Evolutionary conservation across 2,329 filamentous ascomycete genomes (phyloP).

Genomic region (Scopulariopsis brevicaulis): DNA sequence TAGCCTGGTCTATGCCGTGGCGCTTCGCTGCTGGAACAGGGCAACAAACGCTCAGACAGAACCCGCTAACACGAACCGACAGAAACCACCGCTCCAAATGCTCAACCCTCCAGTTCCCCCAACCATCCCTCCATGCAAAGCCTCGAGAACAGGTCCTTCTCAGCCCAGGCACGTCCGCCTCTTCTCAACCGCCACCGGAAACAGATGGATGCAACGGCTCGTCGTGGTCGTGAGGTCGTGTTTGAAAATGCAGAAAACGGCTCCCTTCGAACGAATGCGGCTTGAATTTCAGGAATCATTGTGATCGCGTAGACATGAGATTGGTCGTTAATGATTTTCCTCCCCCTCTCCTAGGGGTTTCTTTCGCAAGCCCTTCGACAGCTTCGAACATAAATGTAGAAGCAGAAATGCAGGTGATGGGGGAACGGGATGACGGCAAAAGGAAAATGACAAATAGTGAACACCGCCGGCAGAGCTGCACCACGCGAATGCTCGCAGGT

Average conservation of each 20-base stretch:
- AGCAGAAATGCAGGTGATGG: neutral
- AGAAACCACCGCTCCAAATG: neutral
- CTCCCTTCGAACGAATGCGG: neutral
- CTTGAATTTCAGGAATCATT: slow-evolving; percentile 1
- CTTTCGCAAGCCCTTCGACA: neutral
- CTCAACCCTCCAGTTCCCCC: neutral
- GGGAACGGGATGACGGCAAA: neutral
- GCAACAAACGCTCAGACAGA: neutral
- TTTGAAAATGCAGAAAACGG: neutral
- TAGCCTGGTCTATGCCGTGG: neutral
- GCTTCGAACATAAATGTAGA: neutral
- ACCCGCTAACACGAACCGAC: neutral
- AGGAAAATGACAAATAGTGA: neutral
- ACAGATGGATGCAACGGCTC: neutral
- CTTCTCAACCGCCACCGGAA: neutral
- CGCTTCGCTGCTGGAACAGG: neutral
- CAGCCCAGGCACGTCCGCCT: neutral
- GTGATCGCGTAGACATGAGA: slow-evolving; percentile 9
- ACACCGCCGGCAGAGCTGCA: neutral
- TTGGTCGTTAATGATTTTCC: neutral
- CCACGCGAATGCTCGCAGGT: neutral
- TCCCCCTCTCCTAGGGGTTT: neutral
- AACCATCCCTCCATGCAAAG: neutral
- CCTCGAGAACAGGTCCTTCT: neutral
- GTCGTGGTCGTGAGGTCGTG: neutral